A percentile compares a stretch with the other conserved stretches of the same genome.
Evolutionary conservation across 2,329 filamentous ascomycete species (phyloP).

Genomic region (Colletotrichum spaethianum): DNA sequence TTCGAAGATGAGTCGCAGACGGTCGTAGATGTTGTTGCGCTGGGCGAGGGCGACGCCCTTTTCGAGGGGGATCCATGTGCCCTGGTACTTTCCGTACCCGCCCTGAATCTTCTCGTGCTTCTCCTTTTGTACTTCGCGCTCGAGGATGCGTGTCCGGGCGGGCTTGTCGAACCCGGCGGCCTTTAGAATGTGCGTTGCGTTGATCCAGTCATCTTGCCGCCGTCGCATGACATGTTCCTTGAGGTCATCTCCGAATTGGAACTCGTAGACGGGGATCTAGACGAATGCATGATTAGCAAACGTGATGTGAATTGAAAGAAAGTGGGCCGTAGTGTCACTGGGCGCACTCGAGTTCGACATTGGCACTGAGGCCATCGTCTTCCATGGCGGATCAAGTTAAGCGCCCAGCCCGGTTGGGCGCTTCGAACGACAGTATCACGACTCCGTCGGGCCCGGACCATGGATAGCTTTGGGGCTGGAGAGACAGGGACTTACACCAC

Average conservation of each 20-base stretch:
- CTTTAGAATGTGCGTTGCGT: constrained; percentile 99
- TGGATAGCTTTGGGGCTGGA: not conserved
- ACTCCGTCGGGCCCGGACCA: not conserved
- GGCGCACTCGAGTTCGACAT: constrained; percentile 5
- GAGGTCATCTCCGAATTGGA: constrained; percentile 83
- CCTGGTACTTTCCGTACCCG: constrained; percentile 98
- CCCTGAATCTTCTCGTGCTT: constrained; percentile 98
- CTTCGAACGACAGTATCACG: not conserved
- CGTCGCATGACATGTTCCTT: constrained; percentile 96
- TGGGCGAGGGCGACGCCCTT: constrained; percentile 86
- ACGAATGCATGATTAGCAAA: constrained; percentile 10
- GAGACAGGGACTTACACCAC: constrained; percentile 68
- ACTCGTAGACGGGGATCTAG: constrained; percentile 95
- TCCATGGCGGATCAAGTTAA: not conserved
- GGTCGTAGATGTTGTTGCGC: constrained; percentile 88
- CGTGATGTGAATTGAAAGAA: not conserved
- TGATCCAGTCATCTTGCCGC: constrained; percentile 95
- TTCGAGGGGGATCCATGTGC: constrained; percentile 94
- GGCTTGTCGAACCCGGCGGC: constrained; percentile 98
- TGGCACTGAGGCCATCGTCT: constrained; percentile 30
- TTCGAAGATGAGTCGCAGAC: constrained; percentile 89
- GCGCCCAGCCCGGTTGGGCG: not conserved
- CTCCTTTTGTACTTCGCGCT: constrained; percentile 97
- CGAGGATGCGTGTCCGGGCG: constrained; percentile 92
- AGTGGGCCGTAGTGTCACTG: not conserved